Conservation (phyloP, 2,329 filamentous ascomycete genomes). For the Blumeriella jaapii region DNA sequence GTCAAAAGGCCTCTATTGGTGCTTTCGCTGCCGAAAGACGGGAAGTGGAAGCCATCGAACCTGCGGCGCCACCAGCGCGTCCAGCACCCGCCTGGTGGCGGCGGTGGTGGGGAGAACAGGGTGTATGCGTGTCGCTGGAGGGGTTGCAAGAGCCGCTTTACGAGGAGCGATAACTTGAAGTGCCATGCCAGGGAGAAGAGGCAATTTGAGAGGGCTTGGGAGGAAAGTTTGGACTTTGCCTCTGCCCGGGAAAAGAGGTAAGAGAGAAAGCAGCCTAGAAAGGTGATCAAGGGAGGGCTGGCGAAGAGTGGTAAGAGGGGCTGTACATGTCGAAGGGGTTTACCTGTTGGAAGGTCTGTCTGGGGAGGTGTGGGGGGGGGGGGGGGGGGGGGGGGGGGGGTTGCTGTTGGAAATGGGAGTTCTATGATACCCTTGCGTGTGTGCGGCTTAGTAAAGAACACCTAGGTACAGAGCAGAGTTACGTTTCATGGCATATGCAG, state of each 20-base stretch:
- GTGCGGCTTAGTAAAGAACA: no score
- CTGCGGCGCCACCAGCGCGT: conserved; percentile 19
- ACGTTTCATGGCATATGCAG: no score
- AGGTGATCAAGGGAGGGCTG: no score
- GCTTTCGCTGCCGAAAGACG: conserved; percentile 21
- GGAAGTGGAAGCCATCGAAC: conserved; percentile 22
- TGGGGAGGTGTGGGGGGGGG: no score
- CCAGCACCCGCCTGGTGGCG: no score
- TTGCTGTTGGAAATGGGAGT: no score
- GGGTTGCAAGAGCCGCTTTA: conserved; percentile 17
- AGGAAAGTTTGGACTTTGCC: not conserved
- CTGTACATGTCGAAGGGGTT: no score
- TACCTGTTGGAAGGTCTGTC: no score
- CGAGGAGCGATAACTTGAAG: conserved; percentile 21
- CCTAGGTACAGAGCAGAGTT: no score
- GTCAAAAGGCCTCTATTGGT: conserved; percentile 22
- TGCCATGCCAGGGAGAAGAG: conserved; percentile 17
- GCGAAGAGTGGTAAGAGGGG: no score
- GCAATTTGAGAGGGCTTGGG: conserved; percentile 7
- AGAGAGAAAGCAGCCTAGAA: not conserved
- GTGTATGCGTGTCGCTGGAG: conserved; percentile 11
- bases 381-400: no score
- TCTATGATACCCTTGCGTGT: no score
- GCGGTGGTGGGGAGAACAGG: conserved; percentile 6
- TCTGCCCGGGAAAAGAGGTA: not conserved